Conservation (phyloP, 768 basidiomycete species). For the Leucogyrophana mollusca region DNA sequence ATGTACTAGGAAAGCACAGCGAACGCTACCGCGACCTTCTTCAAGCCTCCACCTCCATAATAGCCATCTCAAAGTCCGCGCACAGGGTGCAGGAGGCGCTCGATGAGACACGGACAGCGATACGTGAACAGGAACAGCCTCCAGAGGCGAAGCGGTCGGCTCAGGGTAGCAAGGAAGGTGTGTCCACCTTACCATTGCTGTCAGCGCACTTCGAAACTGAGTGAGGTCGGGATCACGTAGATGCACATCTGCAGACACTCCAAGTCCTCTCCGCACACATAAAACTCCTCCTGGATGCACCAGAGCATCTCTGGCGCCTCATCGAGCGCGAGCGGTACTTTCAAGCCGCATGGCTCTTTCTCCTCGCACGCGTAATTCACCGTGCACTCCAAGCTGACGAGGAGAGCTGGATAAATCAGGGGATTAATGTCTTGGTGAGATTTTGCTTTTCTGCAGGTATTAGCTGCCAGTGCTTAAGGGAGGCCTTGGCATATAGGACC, state of each 20-base stretch:
- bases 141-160: slow-evolving; percentile 42
- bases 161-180: slow-evolving; percentile 42
- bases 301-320: slow-evolving; percentile 88
- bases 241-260: slow-evolving; percentile 63
- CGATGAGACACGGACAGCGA: slow-evolving; percentile 56
- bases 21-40: slow-evolving; percentile 88
- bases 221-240: slow-evolving; percentile 33
- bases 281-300: slow-evolving; percentile 88
- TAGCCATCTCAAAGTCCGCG: slow-evolving; percentile 70
- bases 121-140: slow-evolving; percentile 46
- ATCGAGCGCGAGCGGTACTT: slow-evolving; percentile 80
- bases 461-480: not conserved
- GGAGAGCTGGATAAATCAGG: slow-evolving; percentile 54
- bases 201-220: slow-evolving; percentile 1
- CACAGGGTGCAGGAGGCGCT: slow-evolving; percentile 61
- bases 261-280: slow-evolving; percentile 84
- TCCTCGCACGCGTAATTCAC: slow-evolving; percentile 83
- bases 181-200: slow-evolving; percentile 7
- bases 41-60: slow-evolving; percentile 83
- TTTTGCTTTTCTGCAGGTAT: slow-evolving; percentile 3
- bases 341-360: slow-evolving; percentile 84
- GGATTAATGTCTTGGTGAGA: slow-evolving; percentile 64
- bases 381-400: slow-evolving; percentile 70
- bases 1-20: slow-evolving; percentile 60
- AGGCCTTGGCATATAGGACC: slow-evolving; percentile 48